Evolutionary conservation across 192 early-diverging fungal species (phyloP).

Genomic region (Chytriomyces sp.): DNA sequence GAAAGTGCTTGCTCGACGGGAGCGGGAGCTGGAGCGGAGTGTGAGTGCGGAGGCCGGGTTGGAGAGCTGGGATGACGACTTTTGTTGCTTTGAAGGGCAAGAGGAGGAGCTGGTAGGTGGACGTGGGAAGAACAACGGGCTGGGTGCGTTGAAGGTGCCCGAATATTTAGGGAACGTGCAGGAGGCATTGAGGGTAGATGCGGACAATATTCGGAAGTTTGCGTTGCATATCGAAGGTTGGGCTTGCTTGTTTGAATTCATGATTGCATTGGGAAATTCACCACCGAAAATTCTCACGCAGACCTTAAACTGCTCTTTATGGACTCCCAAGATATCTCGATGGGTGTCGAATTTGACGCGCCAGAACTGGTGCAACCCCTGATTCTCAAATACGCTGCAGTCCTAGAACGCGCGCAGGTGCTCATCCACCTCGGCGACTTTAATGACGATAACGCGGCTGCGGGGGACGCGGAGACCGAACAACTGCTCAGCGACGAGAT

Average conservation of each 20-base stretch:
- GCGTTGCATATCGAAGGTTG: constrained; percentile 48
- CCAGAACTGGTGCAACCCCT: constrained; percentile 8
- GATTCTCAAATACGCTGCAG: not conserved
- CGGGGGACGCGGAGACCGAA: not conserved
- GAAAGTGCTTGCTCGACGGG: constrained; percentile 14
- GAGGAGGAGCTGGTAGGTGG: not conserved
- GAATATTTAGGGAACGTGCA: constrained; percentile 29
- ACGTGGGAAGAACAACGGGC: not conserved
- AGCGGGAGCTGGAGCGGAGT: constrained; percentile 33
- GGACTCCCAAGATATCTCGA: constrained; percentile 36
- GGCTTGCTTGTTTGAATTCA: not conserved
- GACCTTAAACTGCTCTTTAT: constrained; percentile 39
- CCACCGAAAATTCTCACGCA: not conserved
- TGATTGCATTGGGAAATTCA: not conserved
- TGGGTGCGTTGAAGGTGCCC: constrained; percentile 28
- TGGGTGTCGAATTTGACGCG: constrained; percentile 19
- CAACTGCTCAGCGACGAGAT: not conserved
- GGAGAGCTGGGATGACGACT: constrained; percentile 53
- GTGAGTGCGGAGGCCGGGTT: constrained; percentile 22
- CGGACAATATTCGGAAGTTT: constrained; percentile 40
- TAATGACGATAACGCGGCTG: constrained; percentile 22
- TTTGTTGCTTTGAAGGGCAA: constrained; percentile 16
- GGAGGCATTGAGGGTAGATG: constrained; percentile 31
- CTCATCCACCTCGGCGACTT: constrained; percentile 39
- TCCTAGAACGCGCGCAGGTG: constrained; percentile 31